Base-by-base conservation (phyloP, 164 flowering plant genomes). In the Santalum album region DNA sequence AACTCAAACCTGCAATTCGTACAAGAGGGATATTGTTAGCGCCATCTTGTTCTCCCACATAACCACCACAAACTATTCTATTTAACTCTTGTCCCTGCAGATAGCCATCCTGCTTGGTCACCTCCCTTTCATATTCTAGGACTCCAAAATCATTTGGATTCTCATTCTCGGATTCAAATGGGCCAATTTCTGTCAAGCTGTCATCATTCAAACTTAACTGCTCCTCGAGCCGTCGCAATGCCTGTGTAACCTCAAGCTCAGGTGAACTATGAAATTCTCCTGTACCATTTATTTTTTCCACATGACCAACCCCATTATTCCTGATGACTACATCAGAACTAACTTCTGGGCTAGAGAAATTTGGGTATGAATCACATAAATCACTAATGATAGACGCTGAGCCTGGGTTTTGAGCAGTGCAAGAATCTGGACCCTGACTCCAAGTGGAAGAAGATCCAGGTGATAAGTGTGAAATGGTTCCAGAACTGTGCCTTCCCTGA, bases 191-290 rank as follows among this genome's bases (percentile, higher is more conserved):
- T 58, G 68, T 58, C 24, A 68, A 19, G 47, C 62, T 77, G 52
- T 83, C 85, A 35, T 89, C 82, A 50, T 79, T 71, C 65, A 89
- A 72, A 68, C 99, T 89, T 61, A 92, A 71, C 70, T 89, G 95
- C 69, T 76, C 82, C 69, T 82, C 78, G 56, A 92, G 71, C 76
- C 67, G 72, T 49, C 77, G 64, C 60, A 89, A 50, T 58, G 79
- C 90, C 49, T 81, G 79, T 64, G 49, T 70, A 54, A 81, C 76
- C 43, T 84, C 78, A 48, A 59, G 42, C 4, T 62, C 71, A 16
- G 76, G 43, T 17, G 77, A 63, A 66, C 55, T 67, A 54, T 55
- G 51, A 24, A 55, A 43, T 34, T 63, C 69, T 23, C 48, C 70
- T 34, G 61, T 56, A 58, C 35, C 58, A 26, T 55, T 60, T 38